phyloP scores from a whole-genome alignment of 805 yeast genomes.

The Alloascoidea hylecoeti region DNA sequence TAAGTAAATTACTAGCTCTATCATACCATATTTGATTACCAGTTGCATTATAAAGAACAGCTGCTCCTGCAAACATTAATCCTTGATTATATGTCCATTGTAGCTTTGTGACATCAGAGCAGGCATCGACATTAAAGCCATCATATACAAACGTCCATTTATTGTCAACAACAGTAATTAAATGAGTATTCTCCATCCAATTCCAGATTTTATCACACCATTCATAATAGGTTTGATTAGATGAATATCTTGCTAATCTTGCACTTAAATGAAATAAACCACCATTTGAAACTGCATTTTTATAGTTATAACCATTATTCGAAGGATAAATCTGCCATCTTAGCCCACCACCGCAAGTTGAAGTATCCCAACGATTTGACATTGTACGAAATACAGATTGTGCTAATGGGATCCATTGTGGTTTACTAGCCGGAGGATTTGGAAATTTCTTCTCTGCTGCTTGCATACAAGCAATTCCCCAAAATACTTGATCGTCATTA shows the following conservation, averaged over 20 bases:
- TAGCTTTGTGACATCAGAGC: constrained; percentile 39
- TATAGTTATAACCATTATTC: constrained; percentile 91
- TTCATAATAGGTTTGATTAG: constrained; percentile 56
- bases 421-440: constrained; percentile 43
- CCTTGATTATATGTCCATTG: constrained; percentile 91
- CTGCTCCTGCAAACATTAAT: constrained; percentile 62
- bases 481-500: constrained; percentile 94
- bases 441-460: constrained; percentile 86
- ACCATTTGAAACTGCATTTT: constrained; percentile 85
- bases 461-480: constrained; percentile 89
- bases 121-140: constrained; percentile 37
- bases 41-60: constrained; percentile 67
- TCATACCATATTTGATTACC: constrained; percentile 49
- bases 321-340: constrained; percentile 94
- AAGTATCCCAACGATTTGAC: constrained; percentile 76
- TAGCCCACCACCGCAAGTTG: constrained; percentile 72
- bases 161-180: constrained; percentile 29
- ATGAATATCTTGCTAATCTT: constrained; percentile 71
- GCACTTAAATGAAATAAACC: constrained; percentile 81
- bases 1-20: constrained; percentile 40
- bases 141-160: constrained; percentile 43
- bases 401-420: constrained; percentile 72
- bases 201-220: constrained; percentile 68
- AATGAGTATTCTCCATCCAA: constrained; percentile 51
- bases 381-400: constrained; percentile 88